phyloP scores from a whole-genome alignment of 495 filamentous ascomycete species.

The Penicillium desertorum region DNA sequence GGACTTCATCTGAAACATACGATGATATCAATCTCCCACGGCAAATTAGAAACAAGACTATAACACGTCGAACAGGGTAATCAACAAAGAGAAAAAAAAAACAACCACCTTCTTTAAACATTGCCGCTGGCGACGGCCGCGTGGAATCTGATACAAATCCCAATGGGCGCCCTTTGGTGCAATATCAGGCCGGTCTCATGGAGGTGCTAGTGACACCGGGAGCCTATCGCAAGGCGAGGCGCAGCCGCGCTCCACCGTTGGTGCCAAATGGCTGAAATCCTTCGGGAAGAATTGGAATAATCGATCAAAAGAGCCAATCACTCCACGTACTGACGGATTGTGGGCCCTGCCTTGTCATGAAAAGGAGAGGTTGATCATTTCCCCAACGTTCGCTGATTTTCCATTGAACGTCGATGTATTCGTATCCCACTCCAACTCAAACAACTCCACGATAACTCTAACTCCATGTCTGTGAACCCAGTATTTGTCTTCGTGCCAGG shows the following conservation, averaged over 20 bases:
- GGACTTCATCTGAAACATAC: neutral
- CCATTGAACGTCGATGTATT: neutral
- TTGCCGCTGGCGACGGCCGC: neutral
- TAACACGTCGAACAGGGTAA: neutral
- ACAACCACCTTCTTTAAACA: neutral
- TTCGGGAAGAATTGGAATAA: neutral
- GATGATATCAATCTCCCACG: neutral
- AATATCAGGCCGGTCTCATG: neutral
- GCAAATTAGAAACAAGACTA: neutral
- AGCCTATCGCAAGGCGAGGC: neutral
- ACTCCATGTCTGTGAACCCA: neutral
- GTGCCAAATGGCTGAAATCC: neutral
- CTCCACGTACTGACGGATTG: neutral
- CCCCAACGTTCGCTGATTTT: neutral
- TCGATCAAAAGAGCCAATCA: neutral
- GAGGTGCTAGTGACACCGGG: neutral
- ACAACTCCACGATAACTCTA: neutral
- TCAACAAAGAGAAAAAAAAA: neutral
- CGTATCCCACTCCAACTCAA: neutral
- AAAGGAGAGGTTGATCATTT: neutral
- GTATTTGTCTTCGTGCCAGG: slow-evolving; percentile 25
- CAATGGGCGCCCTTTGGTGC: neutral
- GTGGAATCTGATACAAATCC: neutral
- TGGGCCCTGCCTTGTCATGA: neutral
- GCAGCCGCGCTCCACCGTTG: neutral